These are phyloP conservation scores for Serendipita vermifera DNA, from an alignment of 768 basidiomycete genomes.

Conservation along the genomic window DNA sequence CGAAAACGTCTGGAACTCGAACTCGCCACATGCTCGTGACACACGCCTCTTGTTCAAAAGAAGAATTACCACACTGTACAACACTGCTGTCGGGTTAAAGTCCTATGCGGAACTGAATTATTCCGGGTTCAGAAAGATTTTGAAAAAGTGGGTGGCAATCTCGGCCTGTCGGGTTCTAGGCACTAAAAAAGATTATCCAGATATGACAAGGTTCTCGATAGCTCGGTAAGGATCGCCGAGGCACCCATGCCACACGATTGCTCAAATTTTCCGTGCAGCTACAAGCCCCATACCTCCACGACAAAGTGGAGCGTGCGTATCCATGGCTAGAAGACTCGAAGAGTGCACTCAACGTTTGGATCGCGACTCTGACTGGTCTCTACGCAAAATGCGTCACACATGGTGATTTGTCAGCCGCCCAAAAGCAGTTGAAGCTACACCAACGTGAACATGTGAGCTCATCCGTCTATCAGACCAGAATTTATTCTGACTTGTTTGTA, in stretches of 20 bases:
- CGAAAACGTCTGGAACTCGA: conserved; percentile 55
- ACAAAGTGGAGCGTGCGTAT: conserved; percentile 46
- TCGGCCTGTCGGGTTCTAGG: neutral
- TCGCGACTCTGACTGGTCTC: conserved; percentile 48
- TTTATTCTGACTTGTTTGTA: conserved; percentile 10
- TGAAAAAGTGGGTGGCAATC: conserved; percentile 65
- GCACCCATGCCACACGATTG: too few relatives aligned
- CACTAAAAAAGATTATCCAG: conserved; percentile 31
- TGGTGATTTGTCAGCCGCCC: conserved; percentile 54
- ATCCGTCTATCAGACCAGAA: neutral
- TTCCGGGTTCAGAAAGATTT: conserved; percentile 86
- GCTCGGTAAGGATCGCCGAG: conserved; percentile 35
- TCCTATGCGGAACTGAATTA: conserved; percentile 88
- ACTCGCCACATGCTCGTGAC: conserved; percentile 70
- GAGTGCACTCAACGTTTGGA: conserved; percentile 44
- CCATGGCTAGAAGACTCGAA: conserved; percentile 61
- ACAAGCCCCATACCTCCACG: conserved; percentile 63
- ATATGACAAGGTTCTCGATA: conserved; percentile 88
- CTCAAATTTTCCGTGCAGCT: conserved; percentile 30
- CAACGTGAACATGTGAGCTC: conserved; percentile 57
- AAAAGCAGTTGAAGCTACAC: conserved; percentile 71
- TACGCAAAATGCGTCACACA: conserved; percentile 78
- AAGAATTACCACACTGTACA: conserved; percentile 69
- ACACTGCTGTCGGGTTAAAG: conserved; percentile 58
- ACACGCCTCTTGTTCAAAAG: conserved; percentile 79